Evolutionary conservation across 768 basidiomycete species (phyloP), one percentile per base, ranked within the genome.

Genomic region (Nidularia pulvinata): DNA sequence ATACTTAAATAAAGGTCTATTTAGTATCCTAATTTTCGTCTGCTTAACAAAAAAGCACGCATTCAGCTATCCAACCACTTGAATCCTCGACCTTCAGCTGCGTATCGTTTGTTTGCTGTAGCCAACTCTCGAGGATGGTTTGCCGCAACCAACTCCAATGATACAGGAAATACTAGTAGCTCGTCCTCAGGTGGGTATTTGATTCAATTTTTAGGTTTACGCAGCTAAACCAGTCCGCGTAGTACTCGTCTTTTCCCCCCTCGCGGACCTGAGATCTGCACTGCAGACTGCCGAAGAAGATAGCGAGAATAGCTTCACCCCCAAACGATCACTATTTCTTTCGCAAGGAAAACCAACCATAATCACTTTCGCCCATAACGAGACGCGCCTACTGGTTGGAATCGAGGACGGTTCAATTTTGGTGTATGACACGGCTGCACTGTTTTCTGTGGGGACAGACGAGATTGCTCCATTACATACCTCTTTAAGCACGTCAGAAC

Each of bases 121-220:
- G 76, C 84, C 2, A 88, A 85, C 61, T 68, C 73, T 10, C 79
- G 73, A 57, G 86, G 83, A 32, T 91, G 85, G 83, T 92, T 91
- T 66, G 86, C 81, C 46, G 87, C 88, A 33, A 78, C 82, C 7
- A 75, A 60, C 44, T 61, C 25, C 25, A 30, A 30, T 30, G 25
- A 30, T 30, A 30, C 25, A 30, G 25, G 25, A 30, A 30, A 30
- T 30, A 2, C 25, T 30, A 30, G 4, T 30, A 30, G 25, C 25
- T 30, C 25, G 25, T 30, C 25, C 25, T 30, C 25, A 30, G 25
- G 25, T 30, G 25, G 25, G 25, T 0, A 4, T 30, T 30, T 30
- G 4, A 30, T 30, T 30, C 25, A 30, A 4, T 30, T 30, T 30
- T 30, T 30, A 30, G 25, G 25, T 30, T 30, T 30, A 30, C 25